A percentile compares a stretch with the other conserved stretches of the same genome.
These are phyloP conservation scores for Cudoniella acicularis DNA, from an alignment of 495 filamentous ascomycete species.

Conservation along the genomic window DNA sequence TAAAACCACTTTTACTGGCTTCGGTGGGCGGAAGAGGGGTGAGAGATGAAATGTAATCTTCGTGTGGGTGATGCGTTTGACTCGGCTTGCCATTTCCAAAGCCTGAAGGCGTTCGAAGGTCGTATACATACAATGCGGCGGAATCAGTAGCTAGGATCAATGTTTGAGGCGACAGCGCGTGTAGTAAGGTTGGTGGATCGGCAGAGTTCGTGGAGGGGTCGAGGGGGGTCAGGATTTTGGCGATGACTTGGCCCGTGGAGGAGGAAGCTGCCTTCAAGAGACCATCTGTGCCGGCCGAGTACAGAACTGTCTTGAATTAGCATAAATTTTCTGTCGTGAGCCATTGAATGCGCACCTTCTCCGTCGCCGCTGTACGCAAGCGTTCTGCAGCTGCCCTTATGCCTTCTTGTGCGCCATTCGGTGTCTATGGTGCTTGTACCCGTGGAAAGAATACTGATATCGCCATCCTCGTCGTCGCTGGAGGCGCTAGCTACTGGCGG, in stretches of 20 bases:
- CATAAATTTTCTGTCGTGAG: not conserved
- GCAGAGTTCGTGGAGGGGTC: conserved; percentile 31
- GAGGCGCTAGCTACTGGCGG: conserved; percentile 36
- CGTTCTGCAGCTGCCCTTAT: conserved; percentile 86
- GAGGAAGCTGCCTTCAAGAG: conserved; percentile 82
- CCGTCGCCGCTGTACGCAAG: conserved; percentile 70
- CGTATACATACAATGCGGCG: conserved; percentile 83
- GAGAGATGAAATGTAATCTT: conserved; percentile 89
- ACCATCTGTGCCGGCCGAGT: conserved; percentile 86
- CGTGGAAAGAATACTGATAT: conserved; percentile 47
- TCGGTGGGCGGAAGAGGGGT: conserved; percentile 75
- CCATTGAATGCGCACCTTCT: conserved; percentile 14
- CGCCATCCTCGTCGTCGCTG: conserved; percentile 41
- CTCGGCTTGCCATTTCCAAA: conserved; percentile 56
- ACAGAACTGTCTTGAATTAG: conserved; percentile 51
- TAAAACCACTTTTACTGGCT: conserved; percentile 75
- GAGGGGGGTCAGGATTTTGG: conserved; percentile 65
- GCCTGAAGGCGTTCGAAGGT: conserved; percentile 68
- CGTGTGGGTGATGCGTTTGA: conserved; percentile 79
- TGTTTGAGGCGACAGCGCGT: conserved; percentile 79
- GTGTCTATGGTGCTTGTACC: conserved; percentile 76
- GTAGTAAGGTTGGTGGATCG: conserved; percentile 74
- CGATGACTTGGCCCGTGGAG: conserved; percentile 73
- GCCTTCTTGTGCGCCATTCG: conserved; percentile 80
- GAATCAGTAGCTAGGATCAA: conserved; percentile 89